phyloP scores from a whole-genome alignment of 345 rosid genomes.

The Nephelium lappaceum region DNA sequence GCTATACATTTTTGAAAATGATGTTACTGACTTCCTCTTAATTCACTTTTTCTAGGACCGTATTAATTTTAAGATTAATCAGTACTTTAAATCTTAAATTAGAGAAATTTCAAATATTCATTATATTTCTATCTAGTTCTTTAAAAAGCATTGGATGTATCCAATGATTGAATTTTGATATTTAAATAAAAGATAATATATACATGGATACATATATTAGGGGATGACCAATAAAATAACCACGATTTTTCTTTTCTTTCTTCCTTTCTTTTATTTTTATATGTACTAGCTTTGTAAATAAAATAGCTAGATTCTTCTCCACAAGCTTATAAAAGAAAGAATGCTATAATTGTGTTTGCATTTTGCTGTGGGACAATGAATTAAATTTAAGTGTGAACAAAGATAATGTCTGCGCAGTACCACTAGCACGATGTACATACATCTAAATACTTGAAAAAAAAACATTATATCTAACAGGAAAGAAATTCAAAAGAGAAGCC shows the following conservation, averaged over 20 bases:
- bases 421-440: background rate
- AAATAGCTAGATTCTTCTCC: constrained; percentile 31
- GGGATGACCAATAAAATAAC: background rate
- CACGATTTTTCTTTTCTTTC: too few relatives aligned
- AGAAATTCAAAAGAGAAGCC: constrained; percentile 23
- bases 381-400: constrained; percentile 19
- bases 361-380: constrained; percentile 27
- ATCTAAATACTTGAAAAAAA: background rate
- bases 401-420: constrained; percentile 8
- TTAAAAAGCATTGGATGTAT: too few relatives aligned
- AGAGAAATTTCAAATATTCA: too few relatives aligned
- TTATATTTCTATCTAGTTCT: too few relatives aligned
- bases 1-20: constrained; percentile 7
- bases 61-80: too few relatives aligned
- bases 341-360: constrained; percentile 18
- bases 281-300: constrained; percentile 10
- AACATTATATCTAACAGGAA: constrained; percentile 27
- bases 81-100: too few relatives aligned
- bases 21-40: background rate
- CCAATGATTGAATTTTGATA: too few relatives aligned
- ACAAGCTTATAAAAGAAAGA: constrained; percentile 31
- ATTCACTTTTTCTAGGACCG: background rate
- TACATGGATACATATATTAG: too few relatives aligned
- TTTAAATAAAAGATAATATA: too few relatives aligned
- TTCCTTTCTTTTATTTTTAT: background rate